A percentile compares a stretch with the other conserved stretches of the same genome.
phyloP scores from a whole-genome alignment of 768 basidiomycete species.

The Amanita muscaria region DNA sequence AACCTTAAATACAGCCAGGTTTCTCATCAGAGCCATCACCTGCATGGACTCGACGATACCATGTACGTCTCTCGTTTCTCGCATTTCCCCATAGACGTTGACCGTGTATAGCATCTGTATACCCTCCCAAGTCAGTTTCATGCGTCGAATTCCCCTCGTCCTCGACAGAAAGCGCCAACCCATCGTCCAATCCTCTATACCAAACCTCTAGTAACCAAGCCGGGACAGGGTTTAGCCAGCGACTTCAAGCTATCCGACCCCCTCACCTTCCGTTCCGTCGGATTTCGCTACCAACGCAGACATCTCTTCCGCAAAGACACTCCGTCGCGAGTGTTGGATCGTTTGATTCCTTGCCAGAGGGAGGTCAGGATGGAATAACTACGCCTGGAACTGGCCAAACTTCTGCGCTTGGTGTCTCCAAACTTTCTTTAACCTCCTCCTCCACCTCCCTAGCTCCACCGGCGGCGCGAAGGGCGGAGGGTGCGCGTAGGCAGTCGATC shows the following conservation, averaged over 20 bases:
- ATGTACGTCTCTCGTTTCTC: too few species aligned
- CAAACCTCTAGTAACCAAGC: too few species aligned
- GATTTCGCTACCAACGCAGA: slow-evolving; percentile 49
- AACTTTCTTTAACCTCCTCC: neutral
- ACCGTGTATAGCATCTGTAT: too few species aligned
- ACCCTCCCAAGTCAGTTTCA: too few species aligned
- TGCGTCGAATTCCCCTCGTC: too few species aligned
- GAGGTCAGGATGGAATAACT: slow-evolving; percentile 17
- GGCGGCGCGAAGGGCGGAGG: slow-evolving; percentile 14
- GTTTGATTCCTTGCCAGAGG: slow-evolving; percentile 63
- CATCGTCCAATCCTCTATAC: too few species aligned
- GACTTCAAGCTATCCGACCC: slow-evolving; percentile 16
- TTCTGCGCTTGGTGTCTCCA: slow-evolving; percentile 15
- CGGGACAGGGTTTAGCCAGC: too few species aligned
- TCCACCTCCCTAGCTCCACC: neutral
- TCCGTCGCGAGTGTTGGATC: slow-evolving; percentile 67
- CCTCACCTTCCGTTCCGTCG: slow-evolving; percentile 55
- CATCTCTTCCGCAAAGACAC: slow-evolving; percentile 45
- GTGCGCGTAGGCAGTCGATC: slow-evolving; percentile 27
- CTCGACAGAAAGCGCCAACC: too few species aligned
- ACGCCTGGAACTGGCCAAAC: slow-evolving; percentile 2
- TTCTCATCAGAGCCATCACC: too few species aligned
- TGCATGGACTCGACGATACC: too few species aligned
- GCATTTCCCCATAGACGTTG: too few species aligned
- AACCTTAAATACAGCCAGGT: too few species aligned